Conservation (phyloP, 768 basidiomycete species). For the Heimioporus sp. region DNA sequence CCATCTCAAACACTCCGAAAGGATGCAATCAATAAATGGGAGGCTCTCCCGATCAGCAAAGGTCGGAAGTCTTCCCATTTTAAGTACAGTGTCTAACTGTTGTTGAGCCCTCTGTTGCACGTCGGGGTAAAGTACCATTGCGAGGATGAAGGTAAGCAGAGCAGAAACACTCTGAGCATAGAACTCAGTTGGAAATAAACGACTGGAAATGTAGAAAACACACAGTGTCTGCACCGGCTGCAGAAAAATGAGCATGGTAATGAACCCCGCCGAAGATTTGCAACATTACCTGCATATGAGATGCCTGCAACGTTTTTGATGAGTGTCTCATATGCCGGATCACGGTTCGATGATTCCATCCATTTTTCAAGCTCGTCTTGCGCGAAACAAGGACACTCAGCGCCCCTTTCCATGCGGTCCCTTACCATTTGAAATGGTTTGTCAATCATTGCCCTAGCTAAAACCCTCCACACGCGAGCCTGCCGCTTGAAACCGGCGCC, state of each 20-base stretch:
- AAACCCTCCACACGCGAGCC: constrained; percentile 40
- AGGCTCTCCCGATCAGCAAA: constrained; percentile 42
- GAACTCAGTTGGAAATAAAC: constrained; percentile 15
- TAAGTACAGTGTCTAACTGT: constrained; percentile 50
- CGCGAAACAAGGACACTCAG: constrained; percentile 41
- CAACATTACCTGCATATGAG: constrained; percentile 42
- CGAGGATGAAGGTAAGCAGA: constrained; percentile 48
- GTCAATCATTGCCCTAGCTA: constrained; percentile 30
- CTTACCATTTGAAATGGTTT: constrained; percentile 44
- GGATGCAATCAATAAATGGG: constrained; percentile 37
- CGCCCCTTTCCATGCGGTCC: constrained; percentile 39
- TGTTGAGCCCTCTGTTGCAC: constrained; percentile 47
- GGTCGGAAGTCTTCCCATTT: constrained; percentile 43
- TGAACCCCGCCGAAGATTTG: background rate
- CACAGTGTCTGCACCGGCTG: constrained; percentile 28
- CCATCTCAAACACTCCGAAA: constrained; percentile 40
- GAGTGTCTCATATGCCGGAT: constrained; percentile 40
- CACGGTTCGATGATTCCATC: constrained; percentile 14
- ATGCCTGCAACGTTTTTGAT: constrained; percentile 51
- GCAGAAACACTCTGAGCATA: constrained; percentile 46
- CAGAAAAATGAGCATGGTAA: constrained; percentile 4
- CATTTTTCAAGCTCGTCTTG: constrained; percentile 39
- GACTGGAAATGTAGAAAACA: constrained; percentile 21
- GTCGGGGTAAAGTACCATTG: constrained; percentile 53
- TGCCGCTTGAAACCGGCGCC: constrained; percentile 47